phyloP scores from a whole-genome alignment of 768 basidiomycete genomes.

The Rhodotorula babjevae region DNA sequence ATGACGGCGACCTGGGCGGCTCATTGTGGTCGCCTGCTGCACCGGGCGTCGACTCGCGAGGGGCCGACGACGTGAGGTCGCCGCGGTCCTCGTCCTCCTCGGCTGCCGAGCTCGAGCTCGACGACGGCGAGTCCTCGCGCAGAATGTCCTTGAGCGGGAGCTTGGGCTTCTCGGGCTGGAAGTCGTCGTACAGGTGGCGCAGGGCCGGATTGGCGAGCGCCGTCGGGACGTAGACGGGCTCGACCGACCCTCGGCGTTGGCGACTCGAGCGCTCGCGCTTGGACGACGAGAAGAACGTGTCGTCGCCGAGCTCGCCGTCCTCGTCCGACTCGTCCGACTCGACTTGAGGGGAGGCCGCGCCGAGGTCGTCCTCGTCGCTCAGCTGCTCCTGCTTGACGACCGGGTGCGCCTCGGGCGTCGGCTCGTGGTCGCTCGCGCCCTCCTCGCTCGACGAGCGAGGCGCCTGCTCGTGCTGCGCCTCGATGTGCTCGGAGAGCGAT shows the following conservation, averaged over 20 bases:
- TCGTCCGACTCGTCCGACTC: constrained; percentile 5
- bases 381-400: background rate
- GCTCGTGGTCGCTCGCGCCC: background rate
- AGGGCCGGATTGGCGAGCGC: constrained; percentile 31
- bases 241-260: constrained; percentile 25
- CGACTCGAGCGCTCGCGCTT: background rate
- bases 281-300: constrained; percentile 31
- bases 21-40: background rate
- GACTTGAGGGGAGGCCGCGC: background rate
- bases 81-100: background rate
- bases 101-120: background rate
- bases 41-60: constrained; percentile 7
- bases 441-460: background rate
- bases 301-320: constrained; percentile 12
- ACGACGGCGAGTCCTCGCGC: background rate
- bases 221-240: constrained; percentile 19
- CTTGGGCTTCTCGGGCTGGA: constrained; percentile 24
- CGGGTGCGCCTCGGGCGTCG: background rate
- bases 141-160: constrained; percentile 15
- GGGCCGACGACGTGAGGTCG: background rate
- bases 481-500: background rate
- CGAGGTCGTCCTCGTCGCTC: background rate
- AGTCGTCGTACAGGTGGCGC: constrained; percentile 34
- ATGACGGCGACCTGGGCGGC: background rate
- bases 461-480: background rate